Conservation (phyloP, 495 filamentous ascomycete genomes). For the Penicillium flavigenum region DNA sequence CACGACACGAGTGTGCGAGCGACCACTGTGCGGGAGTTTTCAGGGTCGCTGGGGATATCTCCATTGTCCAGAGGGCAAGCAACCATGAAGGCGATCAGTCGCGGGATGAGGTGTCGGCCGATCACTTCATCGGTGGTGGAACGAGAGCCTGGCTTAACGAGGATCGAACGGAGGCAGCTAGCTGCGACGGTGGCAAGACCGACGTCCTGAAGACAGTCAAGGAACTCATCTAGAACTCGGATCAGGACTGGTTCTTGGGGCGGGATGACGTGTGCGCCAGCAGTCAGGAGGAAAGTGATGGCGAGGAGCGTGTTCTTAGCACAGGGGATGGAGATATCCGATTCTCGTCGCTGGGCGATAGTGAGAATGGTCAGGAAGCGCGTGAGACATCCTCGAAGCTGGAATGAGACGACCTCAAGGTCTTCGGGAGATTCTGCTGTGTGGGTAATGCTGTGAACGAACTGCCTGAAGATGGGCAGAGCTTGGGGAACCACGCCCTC, state of each 20-base stretch:
- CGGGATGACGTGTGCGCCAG: conserved; percentile 67
- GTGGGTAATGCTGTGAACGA: conserved; percentile 70
- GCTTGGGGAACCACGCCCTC: conserved; percentile 84
- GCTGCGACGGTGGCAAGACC: conserved; percentile 83
- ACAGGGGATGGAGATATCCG: conserved; percentile 74
- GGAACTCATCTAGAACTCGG: conserved; percentile 69
- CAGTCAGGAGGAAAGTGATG: conserved; percentile 83
- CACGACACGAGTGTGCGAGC: conserved; percentile 72
- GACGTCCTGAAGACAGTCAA: conserved; percentile 77
- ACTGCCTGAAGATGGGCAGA: conserved; percentile 87
- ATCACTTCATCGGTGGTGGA: conserved; percentile 71
- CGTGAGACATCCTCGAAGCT: conserved; percentile 71
- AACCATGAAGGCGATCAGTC: conserved; percentile 71
- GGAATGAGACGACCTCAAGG: conserved; percentile 42
- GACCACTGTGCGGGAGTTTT: conserved; percentile 65
- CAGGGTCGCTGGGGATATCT: conserved; percentile 64
- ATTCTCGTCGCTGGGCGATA: conserved; percentile 79
- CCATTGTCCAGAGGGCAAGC: conserved; percentile 55
- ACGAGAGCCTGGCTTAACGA: conserved; percentile 64
- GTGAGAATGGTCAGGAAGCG: conserved; percentile 79
- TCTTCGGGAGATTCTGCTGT: conserved; percentile 35
- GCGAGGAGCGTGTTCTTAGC: conserved; percentile 92
- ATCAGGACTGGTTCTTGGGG: conserved; percentile 69
- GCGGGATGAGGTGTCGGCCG: conserved; percentile 70
- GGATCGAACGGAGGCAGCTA: conserved; percentile 80